Evolutionary conservation across 2,329 filamentous ascomycete genomes (phyloP), one percentile per base, ranked within the genome.

Genomic region (Beauveria sp.): DNA sequence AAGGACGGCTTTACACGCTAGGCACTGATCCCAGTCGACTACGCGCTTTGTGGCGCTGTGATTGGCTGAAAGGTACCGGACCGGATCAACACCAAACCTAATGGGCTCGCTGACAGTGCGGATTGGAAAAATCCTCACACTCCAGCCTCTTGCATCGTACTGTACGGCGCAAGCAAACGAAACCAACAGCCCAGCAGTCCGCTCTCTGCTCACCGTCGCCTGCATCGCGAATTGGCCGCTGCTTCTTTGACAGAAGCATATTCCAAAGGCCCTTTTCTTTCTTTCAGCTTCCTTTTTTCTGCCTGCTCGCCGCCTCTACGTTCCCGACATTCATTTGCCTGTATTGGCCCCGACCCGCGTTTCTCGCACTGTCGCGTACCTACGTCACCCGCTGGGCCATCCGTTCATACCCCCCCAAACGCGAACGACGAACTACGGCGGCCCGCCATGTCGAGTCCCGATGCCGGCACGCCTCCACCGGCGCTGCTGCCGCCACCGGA

Each of bases 401-500:
- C 31, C 70, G 66, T 65, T 67, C 72, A 14, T 28, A 5, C 12
- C 50, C 24, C 8, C 51, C 34, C 66, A 69, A 70, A 67, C 68
- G 73, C 70, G 66, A 67, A 69, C 20, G 16, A 51, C 40, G 5
- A 60, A 12, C 2, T 26, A 52, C 55, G 45, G 22, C 16, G 18
- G 22, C 50, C 22, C 51, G 31, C 51, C 51, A 61, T 61, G 59
- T 61, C 59, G 43, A 61, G 43, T 24, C 59, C 59, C 10, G 69
- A 73, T 69, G 51, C 26, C 45, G 51, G 77, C 69, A 79, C 79
- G 67, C 77, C 79, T 64, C 75, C 76, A 48, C 75, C 78, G 51
- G 73, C 74, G 63, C 74, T 85, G 64, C 76, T 80, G 49, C 80
- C 83, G 46, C 83, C 83, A 55, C 82, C 83, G 56, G 83, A 86